Evolutionary conservation across 2,329 filamentous ascomycete species (phyloP), one percentile per base, ranked within the genome.

Genomic region (Apiospora malaysiana): DNA sequence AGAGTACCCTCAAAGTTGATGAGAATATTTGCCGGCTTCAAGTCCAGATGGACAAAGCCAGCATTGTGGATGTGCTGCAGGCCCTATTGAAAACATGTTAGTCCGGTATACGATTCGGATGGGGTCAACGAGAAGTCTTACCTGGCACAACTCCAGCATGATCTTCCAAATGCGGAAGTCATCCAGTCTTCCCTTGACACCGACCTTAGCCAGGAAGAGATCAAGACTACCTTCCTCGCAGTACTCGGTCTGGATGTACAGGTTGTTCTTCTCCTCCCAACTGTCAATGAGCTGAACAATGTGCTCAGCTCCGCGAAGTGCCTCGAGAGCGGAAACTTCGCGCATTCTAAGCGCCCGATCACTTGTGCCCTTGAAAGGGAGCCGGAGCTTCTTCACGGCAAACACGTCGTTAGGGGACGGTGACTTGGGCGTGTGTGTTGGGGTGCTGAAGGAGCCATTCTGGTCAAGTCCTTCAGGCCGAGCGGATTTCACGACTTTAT

Each of bases 151-250:
- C 81, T 99, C 96, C 56, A 97, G 88, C 76, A 98, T 85, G 71
- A 98, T 95, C 84, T 99, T 99, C 94, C 96, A 99, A 81, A 98
- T 98, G 73, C 96, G 90, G 83, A 99, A 99, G 80, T 98, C 96
- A 81, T 99, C 96, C 74, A 99, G 84, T 76, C 95, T 90, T 66
- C 94, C 95, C 79, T 93, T 94, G 72, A 92, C 88, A 32, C 96
- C 96, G 72, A 94, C 90, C 71, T 92, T 89, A n/a, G 90, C 88
- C 42, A 99, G 86, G 79, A 98, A 99, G 21, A 90, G 88, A 79
- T 97, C 93, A 59, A 99, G 85, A 72, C 94, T 97, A 21, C 96
- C 96, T 79, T 97, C 94, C 79, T 98, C 95, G 78, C 96, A 99
- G 79, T 92, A 98, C 79, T 99, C 96, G 0, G 95, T 98, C 83